A percentile compares a stretch with the other conserved stretches of the same genome.
Conservation (phyloP, 83 land plant species). For the Picea engelmannii region DNA sequence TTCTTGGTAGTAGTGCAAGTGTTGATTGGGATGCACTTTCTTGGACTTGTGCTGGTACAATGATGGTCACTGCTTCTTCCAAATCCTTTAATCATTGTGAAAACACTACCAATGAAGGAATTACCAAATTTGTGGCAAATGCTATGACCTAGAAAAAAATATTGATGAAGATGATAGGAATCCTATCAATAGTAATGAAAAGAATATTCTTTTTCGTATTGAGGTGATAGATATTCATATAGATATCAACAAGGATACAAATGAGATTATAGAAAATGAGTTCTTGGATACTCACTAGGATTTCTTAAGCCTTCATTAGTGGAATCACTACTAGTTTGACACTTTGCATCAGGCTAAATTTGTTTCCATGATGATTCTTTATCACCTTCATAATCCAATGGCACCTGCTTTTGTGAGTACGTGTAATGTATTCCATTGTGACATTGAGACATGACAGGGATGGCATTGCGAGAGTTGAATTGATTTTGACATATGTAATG, state of each 20-base stretch:
- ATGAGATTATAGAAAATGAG: slow-evolving; percentile 94
- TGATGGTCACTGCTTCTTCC: slow-evolving; percentile 95
- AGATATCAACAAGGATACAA: slow-evolving; percentile 92
- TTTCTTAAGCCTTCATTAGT: slow-evolving; percentile 95
- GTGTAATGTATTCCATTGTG: slow-evolving; percentile 82
- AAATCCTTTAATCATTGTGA: slow-evolving; percentile 79
- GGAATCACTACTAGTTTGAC: slow-evolving; percentile 99
- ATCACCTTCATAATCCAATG: slow-evolving; percentile 91
- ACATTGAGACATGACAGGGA: slow-evolving; percentile 96
- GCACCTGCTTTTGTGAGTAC: slow-evolving; percentile 97
- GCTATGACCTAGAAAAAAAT: slow-evolving; percentile 80
- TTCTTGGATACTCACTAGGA: slow-evolving; percentile 98
- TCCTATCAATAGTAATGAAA: slow-evolving; percentile 72
- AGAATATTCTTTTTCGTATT: slow-evolving; percentile 57
- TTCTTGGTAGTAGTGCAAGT: slow-evolving; percentile 81
- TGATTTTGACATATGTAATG: slow-evolving; percentile 93
- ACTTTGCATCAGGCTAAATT: slow-evolving; percentile 92
- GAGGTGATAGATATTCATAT: slow-evolving; percentile 52
- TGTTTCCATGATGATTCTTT: slow-evolving; percentile 23
- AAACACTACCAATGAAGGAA: no score
- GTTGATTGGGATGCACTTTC: slow-evolving; percentile 75
- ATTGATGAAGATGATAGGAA: slow-evolving; percentile 91
- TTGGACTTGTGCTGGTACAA: slow-evolving; percentile 90
- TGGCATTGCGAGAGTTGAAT: slow-evolving; percentile 97
- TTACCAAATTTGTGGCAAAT: slow-evolving; percentile 13